phyloP scores from a whole-genome alignment of 352 stramenopile species.

The Pythium volutum region DNA sequence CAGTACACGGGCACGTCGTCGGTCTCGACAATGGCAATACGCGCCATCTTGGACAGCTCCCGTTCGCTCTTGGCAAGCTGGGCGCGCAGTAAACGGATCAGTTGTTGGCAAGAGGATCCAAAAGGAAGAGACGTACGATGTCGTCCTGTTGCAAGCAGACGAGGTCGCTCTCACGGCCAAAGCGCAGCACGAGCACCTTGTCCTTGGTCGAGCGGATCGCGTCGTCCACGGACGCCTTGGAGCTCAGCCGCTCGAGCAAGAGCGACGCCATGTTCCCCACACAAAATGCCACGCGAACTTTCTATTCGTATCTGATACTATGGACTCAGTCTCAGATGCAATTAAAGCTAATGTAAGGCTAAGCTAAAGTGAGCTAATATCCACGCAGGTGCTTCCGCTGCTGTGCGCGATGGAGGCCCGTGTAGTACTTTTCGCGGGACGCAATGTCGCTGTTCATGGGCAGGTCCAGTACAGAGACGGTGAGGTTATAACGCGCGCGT shows the following conservation, averaged over 20 bases:
- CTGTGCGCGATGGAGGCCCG: constrained; percentile 33
- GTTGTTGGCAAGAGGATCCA: neutral
- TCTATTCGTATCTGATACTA: neutral
- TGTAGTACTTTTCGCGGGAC: constrained; percentile 55
- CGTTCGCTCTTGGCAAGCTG: constrained; percentile 75
- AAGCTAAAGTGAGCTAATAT: neutral
- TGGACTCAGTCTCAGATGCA: no score
- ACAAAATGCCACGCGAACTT: neutral
- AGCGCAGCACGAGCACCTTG: constrained; percentile 82
- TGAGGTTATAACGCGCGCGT: constrained; percentile 40
- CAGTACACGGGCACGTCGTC: constrained; percentile 75
- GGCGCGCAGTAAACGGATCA: neutral
- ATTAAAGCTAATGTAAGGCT: neutral
- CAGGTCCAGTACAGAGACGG: constrained; percentile 59
- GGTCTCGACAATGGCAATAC: constrained; percentile 69
- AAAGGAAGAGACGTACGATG: constrained; percentile 40
- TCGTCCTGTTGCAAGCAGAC: constrained; percentile 85
- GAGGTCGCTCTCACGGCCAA: constrained; percentile 57
- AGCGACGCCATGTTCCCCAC: constrained; percentile 52
- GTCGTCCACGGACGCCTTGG: constrained; percentile 68
- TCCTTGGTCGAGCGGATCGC: constrained; percentile 77
- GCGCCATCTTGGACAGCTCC: constrained; percentile 77
- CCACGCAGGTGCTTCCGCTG: constrained; percentile 1
- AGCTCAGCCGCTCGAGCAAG: constrained; percentile 59
- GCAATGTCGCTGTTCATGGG: constrained; percentile 46